Evolutionary conservation across 768 basidiomycete genomes (phyloP).

Genomic region (Rhodosporidiobolus odoratus): DNA sequence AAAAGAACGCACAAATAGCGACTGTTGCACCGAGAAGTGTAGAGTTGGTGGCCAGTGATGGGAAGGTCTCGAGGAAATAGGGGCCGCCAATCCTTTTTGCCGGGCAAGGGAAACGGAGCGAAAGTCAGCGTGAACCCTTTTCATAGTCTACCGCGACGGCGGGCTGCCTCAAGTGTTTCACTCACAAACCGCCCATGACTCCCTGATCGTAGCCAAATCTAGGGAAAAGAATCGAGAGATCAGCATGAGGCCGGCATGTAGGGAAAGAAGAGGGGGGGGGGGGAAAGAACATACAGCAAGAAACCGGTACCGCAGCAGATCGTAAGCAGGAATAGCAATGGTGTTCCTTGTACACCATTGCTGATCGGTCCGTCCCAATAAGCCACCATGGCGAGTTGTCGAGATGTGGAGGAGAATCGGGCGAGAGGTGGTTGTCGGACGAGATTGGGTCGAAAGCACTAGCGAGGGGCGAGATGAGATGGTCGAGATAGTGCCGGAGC

Average conservation of each 20-base stretch:
- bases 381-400: not conserved
- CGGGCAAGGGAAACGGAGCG: too few species aligned
- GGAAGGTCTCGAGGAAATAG: not conserved
- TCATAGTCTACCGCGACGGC: too few species aligned
- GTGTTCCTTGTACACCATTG: not conserved
- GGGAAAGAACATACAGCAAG: not conserved
- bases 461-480: too few species aligned
- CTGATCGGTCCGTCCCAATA: conserved; percentile 4
- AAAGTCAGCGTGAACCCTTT: too few species aligned
- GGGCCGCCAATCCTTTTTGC: not conserved
- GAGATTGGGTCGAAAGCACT: too few species aligned
- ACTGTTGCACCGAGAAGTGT: conserved; percentile 13
- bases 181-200: not conserved
- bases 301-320: conserved; percentile 6
- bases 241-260: not conserved
- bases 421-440: too few species aligned
- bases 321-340: not conserved
- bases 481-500: too few species aligned
- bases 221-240: not conserved
- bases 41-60: not conserved
- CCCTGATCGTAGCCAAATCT: not conserved
- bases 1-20: not conserved
- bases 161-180: too few species aligned
- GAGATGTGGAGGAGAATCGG: not conserved
- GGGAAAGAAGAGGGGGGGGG: not conserved